These are phyloP conservation scores for Xanthoceras sorbifolium DNA, from an alignment of 345 rosid species.

Conservation along the genomic window DNA sequence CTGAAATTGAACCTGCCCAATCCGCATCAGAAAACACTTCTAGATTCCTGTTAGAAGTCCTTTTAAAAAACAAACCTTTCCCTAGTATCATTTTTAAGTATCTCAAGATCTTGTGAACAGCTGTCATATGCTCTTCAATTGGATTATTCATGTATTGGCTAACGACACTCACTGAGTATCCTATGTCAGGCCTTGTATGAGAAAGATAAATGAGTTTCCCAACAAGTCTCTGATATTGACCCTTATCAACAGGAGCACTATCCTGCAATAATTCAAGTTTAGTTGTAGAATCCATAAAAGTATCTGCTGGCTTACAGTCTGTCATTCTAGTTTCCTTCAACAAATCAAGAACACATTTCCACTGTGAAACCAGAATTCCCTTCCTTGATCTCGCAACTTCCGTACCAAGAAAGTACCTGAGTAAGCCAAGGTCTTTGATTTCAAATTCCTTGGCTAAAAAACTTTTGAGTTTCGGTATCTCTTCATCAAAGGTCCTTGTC, in stretches of 20 bases:
- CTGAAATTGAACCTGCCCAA: neutral
- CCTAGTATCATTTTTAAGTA: neutral
- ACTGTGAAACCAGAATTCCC: neutral
- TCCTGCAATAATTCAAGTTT: too few species aligned
- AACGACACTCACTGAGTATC: neutral
- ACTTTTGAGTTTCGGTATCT: neutral
- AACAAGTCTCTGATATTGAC: neutral
- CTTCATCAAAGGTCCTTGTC: neutral
- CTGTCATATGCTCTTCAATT: neutral
- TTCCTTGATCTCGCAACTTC: neutral
- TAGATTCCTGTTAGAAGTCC: too few species aligned
- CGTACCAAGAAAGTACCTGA: neutral
- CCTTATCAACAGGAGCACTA: neutral
- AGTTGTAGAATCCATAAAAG: too few species aligned
- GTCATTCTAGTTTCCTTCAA: neutral
- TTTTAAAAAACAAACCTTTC: neutral
- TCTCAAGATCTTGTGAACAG: neutral
- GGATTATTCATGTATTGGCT: neutral
- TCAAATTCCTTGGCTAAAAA: neutral
- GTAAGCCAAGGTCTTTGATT: neutral
- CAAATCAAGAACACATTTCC: neutral
- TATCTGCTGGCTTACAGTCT: neutral
- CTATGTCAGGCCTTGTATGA: neutral
- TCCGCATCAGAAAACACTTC: neutral
- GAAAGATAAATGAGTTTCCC: neutral